phyloP scores from a whole-genome alignment of 495 filamentous ascomycete genomes.

The Aspergillus asperescens region DNA sequence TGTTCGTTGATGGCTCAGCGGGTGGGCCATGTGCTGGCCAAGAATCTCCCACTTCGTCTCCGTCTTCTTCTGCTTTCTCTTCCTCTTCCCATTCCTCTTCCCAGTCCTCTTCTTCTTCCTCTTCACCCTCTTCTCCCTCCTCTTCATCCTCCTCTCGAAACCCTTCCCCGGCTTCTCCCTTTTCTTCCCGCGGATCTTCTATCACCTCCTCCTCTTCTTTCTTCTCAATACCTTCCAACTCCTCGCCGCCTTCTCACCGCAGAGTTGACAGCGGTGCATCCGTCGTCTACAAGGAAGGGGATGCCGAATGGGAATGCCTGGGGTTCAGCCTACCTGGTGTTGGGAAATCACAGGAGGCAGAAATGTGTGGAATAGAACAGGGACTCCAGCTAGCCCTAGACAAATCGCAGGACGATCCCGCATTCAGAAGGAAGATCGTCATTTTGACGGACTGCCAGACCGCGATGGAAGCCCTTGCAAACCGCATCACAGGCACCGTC shows the following conservation, averaged over 20 bases:
- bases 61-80: neutral
- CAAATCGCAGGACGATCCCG: neutral
- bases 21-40: neutral
- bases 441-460: neutral
- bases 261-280: neutral
- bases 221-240: neutral
- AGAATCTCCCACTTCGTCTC: neutral
- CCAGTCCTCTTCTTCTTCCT: neutral
- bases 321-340: neutral
- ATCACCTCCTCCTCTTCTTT: neutral
- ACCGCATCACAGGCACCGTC: neutral
- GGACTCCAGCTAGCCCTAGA: neutral
- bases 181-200: neutral
- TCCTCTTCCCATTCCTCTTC: neutral
- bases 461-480: neutral
- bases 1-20: neutral
- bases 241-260: neutral
- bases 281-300: neutral
- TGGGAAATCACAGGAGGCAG: neutral
- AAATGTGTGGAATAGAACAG: neutral
- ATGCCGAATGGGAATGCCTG: neutral
- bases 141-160: neutral
- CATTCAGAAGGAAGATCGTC: neutral
- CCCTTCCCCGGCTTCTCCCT: neutral
- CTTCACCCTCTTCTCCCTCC: neutral